Base-by-base conservation (phyloP, 139 green algal genomes). In the Edaphochlamys debaryana region DNA sequence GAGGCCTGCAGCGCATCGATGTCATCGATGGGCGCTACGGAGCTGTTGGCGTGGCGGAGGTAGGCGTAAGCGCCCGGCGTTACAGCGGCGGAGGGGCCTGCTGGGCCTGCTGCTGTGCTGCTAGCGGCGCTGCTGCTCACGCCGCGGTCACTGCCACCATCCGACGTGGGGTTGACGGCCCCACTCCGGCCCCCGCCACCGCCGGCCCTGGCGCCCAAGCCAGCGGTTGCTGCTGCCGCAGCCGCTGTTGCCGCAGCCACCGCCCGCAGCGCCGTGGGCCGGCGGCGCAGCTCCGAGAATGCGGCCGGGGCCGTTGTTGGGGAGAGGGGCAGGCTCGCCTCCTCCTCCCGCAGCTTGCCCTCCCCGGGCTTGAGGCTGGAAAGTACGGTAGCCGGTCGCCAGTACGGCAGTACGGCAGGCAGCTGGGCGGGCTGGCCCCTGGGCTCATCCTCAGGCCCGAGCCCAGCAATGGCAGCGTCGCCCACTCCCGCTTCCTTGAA, bases 361-460 rank as follows among this genome's bases (percentile, higher is more conserved):
- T 23, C 29, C 27, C 58, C 17, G 17, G 58, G 27, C 13, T 32
- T 30, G n/a, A 79, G 38, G 27, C 38, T 20, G 34, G 4, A 7
- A 37, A 69, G 50, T 36, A 40, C 54, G 8, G 38, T 30, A 19
- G 37, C 23, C 36, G 54, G 72, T 8, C 72, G 52, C 72, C 72
- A 79, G 72, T 79, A 79, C 52, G 72, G 72, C 72, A 79, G 54
- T 40, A 79, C 72, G 54, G 38, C 54, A 0, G 52, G 11, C 8
- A 58, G 0, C 11, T n/a, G 36, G 25, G 9, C 25, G 69, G 17
- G 22, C 15, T 13, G 45, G n/a, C n/a, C 29, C 41, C 3, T n/a
- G 9, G 11, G 45, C 27, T 17, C 48, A 25, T 15, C 69, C 20
- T 74, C 37, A 37, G 15, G 13, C n/a, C 62, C n/a, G 27, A 41